Evolutionary conservation across 805 yeast species (phyloP).

Genomic region (Pichia membranifaciens): DNA sequence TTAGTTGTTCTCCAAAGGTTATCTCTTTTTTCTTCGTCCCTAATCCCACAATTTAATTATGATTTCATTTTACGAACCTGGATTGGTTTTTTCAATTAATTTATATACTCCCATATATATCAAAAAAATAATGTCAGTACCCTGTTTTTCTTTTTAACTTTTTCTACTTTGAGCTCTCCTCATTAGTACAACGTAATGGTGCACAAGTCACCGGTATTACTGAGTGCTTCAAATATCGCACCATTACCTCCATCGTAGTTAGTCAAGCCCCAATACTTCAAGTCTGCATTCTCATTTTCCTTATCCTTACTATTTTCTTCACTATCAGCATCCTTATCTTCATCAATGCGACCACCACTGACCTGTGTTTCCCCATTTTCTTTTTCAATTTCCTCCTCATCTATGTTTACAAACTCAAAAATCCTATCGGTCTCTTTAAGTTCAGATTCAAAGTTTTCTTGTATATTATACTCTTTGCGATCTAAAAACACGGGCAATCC

Average conservation of each 20-base stretch:
- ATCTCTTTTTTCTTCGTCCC: too few species aligned
- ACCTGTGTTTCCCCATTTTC: slow-evolving; percentile 6
- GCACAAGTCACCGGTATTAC: slow-evolving; percentile 25
- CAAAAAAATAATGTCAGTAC: too few species aligned
- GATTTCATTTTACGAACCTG: too few species aligned
- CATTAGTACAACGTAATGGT: slow-evolving; percentile 24
- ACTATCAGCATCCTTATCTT: slow-evolving; percentile 3
- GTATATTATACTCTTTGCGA: slow-evolving; percentile 30
- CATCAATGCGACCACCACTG: background rate
- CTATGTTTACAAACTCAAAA: slow-evolving; percentile 5
- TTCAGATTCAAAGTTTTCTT: slow-evolving; percentile 19
- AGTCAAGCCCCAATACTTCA: slow-evolving; percentile 32
- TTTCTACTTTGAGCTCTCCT: background rate
- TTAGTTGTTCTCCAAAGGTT: too few species aligned
- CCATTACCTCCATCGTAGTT: slow-evolving; percentile 24
- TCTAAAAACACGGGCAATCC: slow-evolving; percentile 27
- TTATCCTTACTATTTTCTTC: slow-evolving; percentile 9
- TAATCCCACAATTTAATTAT: too few species aligned
- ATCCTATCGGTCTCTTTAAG: slow-evolving; percentile 27
- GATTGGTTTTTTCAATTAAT: too few species aligned
- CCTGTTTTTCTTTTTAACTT: background rate
- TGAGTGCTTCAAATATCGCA: slow-evolving; percentile 29
- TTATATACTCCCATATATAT: too few species aligned
- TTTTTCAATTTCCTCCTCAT: slow-evolving; percentile 5
- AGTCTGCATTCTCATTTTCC: slow-evolving; percentile 16